Base-by-base conservation (phyloP, 1,284 basidiomycete genomes). In the Ceratobasidium sp. region DNA sequence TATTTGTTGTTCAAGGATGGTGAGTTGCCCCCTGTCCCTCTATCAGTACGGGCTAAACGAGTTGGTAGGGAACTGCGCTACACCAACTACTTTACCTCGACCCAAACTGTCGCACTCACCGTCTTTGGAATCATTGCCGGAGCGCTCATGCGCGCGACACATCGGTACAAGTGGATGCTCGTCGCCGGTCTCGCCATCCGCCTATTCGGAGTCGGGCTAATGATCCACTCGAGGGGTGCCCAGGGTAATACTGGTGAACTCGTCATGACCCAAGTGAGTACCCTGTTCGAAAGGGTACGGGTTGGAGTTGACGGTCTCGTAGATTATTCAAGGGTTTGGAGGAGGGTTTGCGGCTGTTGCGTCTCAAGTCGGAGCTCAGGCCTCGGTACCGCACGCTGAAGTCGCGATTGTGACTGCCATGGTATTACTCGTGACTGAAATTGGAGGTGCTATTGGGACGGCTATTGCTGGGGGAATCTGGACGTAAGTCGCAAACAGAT, bases 341-440 rank as follows among this genome's bases (percentile, higher is more conserved):
- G 92, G 91, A 29, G 93, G 92, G 25, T 85, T 93, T 72, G 88
- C 91, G 0, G 84, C 88, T 0, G 82, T 88, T 54, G 80, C 87
- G 7, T 81, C 85, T 3, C 90, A 91, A 77, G 89, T 93, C 68
- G 88, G 86, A 42, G 88, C 91, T 0, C 93, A 95, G 77, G 91
- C 90, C 2, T 82, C 86, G 10, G 92, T 93, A 1, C 81, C 87
- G 0, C 92, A 92, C 75, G 77, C 80, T 31, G 91, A 94, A 73
- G 87, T 94, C 22, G 93, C 91, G 0, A 87, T 89, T 73, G 89
- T 90, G 64, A 94, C 90, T 3, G 93, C 93, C 0, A 82, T 94
- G 72, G 86, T 94, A 15, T 81, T 94, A 35, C 83, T 95, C 42
- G 84, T 91, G 74, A 89, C 90, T 10, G 91, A 94, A 77, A 87